phyloP scores from a whole-genome alignment of 257 asterid species.

The Solanum lignicaule region DNA sequence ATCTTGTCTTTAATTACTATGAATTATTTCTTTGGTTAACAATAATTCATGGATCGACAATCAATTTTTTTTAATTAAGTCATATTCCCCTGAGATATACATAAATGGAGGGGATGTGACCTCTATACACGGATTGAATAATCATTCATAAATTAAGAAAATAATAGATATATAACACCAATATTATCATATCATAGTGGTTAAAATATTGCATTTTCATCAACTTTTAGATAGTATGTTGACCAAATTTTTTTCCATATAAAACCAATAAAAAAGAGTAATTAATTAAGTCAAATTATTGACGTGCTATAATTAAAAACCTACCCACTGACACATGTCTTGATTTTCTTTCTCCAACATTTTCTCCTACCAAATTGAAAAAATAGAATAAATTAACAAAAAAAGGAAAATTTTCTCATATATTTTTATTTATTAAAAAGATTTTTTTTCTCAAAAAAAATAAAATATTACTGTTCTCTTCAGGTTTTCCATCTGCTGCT shows the following conservation, averaged over 20 bases:
- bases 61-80: not conserved
- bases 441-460: not conserved
- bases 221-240: not conserved
- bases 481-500: conserved; percentile 67
- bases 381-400: not conserved
- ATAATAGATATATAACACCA: not conserved
- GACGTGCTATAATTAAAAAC: not conserved
- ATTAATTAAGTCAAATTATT: not conserved
- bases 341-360: conserved; percentile 70
- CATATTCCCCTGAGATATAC: not conserved
- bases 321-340: conserved; percentile 73
- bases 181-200: not conserved
- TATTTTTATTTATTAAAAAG: not conserved
- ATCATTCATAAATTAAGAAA: not conserved
- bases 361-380: conserved; percentile 28
- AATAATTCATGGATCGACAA: not conserved
- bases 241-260: not conserved
- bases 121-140: not conserved
- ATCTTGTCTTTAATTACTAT: no score
- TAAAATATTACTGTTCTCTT: conserved; percentile 48
- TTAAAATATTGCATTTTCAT: not conserved
- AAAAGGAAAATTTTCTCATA: not conserved
- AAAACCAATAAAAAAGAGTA: not conserved
- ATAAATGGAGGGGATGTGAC: not conserved
- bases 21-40: not conserved